Conservation (phyloP, 2,329 filamentous ascomycete species). For the Arthrobotrys pseudoclavata region DNA sequence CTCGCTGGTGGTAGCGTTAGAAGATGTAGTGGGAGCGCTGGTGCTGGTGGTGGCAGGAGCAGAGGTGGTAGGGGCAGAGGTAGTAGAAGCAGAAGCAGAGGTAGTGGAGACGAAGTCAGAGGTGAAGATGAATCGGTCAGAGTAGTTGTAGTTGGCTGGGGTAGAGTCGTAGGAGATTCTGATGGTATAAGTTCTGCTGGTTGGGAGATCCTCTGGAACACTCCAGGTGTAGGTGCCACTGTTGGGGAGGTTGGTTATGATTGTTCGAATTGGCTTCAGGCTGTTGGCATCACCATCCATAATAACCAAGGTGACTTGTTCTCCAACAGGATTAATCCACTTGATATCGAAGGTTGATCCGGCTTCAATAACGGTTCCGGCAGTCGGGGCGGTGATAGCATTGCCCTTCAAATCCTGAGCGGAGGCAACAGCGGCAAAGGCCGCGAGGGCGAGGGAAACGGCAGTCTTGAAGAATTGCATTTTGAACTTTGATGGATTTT, state of each 20-base stretch:
- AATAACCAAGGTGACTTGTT: slow-evolving; percentile 29
- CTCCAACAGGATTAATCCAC: slow-evolving; percentile 34
- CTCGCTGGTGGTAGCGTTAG: slow-evolving; percentile 3
- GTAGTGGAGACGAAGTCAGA: slow-evolving; percentile 16
- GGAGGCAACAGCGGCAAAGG: slow-evolving; percentile 37
- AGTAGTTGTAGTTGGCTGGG: slow-evolving; percentile 56
- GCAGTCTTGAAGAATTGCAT: slow-evolving; percentile 58
- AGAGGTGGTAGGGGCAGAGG: not conserved
- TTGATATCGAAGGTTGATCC: slow-evolving; percentile 22
- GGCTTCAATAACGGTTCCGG: slow-evolving; percentile 17
- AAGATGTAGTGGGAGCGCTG: slow-evolving; percentile 1
- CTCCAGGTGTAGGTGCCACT: slow-evolving; percentile 38
- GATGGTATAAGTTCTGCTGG: slow-evolving; percentile 30
- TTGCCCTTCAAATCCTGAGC: slow-evolving; percentile 41
- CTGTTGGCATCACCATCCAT: slow-evolving; percentile 20
- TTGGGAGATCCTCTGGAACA: slow-evolving; percentile 31
- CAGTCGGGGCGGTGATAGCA: slow-evolving; percentile 20
- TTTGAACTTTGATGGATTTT: slow-evolving; percentile 35
- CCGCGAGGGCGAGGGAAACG: slow-evolving; percentile 46
- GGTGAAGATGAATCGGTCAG: slow-evolving; percentile 46
- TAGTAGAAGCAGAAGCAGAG: slow-evolving; percentile 6
- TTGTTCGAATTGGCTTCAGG: slow-evolving; percentile 30
- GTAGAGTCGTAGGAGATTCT: slow-evolving; percentile 51
- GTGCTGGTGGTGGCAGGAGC: slow-evolving; percentile 29
- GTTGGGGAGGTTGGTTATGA: slow-evolving; percentile 19